Base-by-base conservation (phyloP, 2,329 filamentous ascomycete species). In the Emergomyces orientalis region DNA sequence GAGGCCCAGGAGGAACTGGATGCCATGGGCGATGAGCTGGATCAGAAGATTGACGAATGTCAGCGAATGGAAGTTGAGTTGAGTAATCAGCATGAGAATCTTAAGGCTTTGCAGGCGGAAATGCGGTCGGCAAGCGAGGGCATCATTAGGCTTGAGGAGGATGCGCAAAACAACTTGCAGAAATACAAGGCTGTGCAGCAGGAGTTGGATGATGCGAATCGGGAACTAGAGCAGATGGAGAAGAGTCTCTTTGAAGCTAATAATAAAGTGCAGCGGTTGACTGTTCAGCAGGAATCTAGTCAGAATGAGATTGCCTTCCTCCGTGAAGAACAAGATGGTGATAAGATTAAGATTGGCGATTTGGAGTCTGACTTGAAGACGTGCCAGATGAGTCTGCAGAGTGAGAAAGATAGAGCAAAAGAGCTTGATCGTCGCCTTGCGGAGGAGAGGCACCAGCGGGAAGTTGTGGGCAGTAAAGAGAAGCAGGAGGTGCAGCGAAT, bases 311-410 rank as follows among this genome's bases (percentile, higher is more conserved):
- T 97, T 75, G 87, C 90, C 0, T 99, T 99, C 82, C 76, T 99
- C 59, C 87, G 94, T 1, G 94, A 99, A 73, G 94, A 99, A 78
- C 94, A 99, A 75, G 94, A 99, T 76, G 86, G 85, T 22, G 94
- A 99, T 79, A 99, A 99, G 82, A 96, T 99, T 73, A 92, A 91
- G 76, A 97, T 99, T 70, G 91, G 93, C 45, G 91, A 97, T 71
- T 81, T 97, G 8, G 92, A 97, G 72, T 89, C 90, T 9, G 86
- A 88, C 17, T 78, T 97, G 45, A 89, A 90, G 69, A 88, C 86
- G 63, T 84, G 86, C n/a, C 89, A 95, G 73, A 86, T 91, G 70
- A 85, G 80, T 58, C 79, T 96, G n/a, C 85, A 88, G 63, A 91
- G 94, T 60, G 91, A 96, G 74, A 89, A 88, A 74, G 92, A 97